A percentile compares a stretch with the other conserved stretches of the same genome.
phyloP scores from a whole-genome alignment of 2,329 filamentous ascomycete species.

The Cryphonectria carpinicola region DNA sequence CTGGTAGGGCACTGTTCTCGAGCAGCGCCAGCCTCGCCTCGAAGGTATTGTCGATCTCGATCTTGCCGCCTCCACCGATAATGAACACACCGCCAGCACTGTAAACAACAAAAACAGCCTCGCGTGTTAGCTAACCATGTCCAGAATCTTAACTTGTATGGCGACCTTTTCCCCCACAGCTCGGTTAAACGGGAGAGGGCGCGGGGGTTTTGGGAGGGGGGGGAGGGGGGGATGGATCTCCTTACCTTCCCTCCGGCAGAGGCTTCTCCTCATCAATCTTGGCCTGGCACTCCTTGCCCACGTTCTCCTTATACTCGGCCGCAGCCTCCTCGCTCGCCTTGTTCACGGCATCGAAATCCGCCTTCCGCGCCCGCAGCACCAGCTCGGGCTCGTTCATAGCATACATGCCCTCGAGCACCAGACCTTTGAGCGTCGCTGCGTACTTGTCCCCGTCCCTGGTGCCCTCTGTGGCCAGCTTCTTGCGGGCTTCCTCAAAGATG shows the following conservation, averaged over 20 bases:
- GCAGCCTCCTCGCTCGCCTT: constrained; percentile 77
- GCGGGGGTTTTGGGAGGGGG: too few species aligned
- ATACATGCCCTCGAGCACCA: constrained; percentile 90
- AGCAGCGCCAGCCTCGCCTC: constrained; percentile 87
- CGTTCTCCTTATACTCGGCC: constrained; percentile 81
- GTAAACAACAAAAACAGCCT: constrained; percentile 5
- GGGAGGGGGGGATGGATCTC: background rate
- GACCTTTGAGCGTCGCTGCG: constrained; percentile 72
- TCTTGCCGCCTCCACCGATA: constrained; percentile 84
- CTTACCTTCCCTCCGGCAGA: constrained; percentile 83
- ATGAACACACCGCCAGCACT: constrained; percentile 85
- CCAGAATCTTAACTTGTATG: background rate
- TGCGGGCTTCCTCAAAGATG: constrained; percentile 81
- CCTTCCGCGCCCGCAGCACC: constrained; percentile 74
- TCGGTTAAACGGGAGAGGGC: background rate
- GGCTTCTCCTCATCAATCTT: constrained; percentile 78
- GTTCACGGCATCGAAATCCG: constrained; percentile 75
- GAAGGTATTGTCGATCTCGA: constrained; percentile 98
- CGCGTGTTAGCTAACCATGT: constrained; percentile 20
- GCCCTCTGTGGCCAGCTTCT: constrained; percentile 64
- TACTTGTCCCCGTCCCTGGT: constrained; percentile 76
- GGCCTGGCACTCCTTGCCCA: constrained; percentile 70
- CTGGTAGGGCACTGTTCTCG: constrained; percentile 81
- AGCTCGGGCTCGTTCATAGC: constrained; percentile 81
- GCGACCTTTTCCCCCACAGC: background rate